A percentile compares a stretch with the other conserved stretches of the same genome.
These are phyloP conservation scores for Heritiera fomes DNA, from an alignment of 345 rosid genomes.

Conservation along the genomic window DNA sequence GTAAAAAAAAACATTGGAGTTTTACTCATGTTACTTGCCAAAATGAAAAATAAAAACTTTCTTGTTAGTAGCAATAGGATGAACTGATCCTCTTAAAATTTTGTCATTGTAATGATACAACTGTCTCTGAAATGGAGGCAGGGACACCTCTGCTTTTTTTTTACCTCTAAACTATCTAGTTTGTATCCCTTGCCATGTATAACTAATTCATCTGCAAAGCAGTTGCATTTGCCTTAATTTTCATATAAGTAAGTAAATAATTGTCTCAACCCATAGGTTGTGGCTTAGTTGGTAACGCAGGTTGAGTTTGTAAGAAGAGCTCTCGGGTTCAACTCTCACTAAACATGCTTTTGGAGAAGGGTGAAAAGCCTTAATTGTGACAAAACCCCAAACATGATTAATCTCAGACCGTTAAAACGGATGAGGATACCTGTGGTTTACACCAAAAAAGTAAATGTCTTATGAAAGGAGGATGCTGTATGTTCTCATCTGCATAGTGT, in stretches of 20 bases:
- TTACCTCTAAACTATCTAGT: background rate
- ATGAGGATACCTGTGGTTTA: too few species aligned
- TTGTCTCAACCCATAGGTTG: too few species aligned
- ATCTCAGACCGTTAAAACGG: too few species aligned
- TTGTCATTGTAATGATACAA: background rate
- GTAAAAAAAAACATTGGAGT: background rate
- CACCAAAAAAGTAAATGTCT: too few species aligned
- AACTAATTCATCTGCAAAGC: background rate
- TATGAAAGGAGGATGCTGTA: background rate
- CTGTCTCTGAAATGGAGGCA: background rate
- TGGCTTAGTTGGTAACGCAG: too few species aligned
- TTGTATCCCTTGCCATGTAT: background rate
- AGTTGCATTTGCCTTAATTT: background rate
- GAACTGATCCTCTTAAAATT: background rate
- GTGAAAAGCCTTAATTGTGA: too few species aligned
- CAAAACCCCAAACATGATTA: too few species aligned
- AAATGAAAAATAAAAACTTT: background rate
- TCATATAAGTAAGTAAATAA: background rate
- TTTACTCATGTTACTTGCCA: background rate
- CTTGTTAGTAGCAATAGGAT: background rate
- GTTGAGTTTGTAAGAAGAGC: too few species aligned
- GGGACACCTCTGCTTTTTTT: background rate
- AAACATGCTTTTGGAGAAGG: too few species aligned
- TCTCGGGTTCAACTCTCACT: too few species aligned
- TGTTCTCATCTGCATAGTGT: background rate